These are phyloP conservation scores for Chenopodium berlandieri DNA, from an alignment of 148 eudicot genomes.

Conservation along the genomic window DNA sequence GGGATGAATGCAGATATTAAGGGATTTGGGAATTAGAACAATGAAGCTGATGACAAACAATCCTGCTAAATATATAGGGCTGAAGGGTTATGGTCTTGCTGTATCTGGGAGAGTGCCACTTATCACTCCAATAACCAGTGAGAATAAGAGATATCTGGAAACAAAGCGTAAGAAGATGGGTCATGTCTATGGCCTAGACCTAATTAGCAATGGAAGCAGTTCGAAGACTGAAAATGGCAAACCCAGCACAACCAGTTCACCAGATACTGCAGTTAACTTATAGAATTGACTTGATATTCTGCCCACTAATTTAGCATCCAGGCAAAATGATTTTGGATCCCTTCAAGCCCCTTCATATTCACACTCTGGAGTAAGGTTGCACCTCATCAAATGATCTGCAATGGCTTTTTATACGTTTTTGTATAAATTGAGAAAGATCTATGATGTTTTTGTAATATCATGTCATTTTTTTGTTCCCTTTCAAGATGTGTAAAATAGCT, in stretches of 20 bases:
- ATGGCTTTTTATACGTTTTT: conserved; percentile 11
- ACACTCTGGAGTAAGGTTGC: neutral
- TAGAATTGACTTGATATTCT: neutral
- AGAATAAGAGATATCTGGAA: conserved; percentile 80
- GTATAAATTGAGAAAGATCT: conserved; percentile 9
- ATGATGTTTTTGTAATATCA: conserved; percentile 2
- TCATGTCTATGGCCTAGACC: conserved; percentile 59
- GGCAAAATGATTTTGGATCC: neutral
- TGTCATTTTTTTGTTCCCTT: conserved; percentile 6
- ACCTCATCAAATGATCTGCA: neutral
- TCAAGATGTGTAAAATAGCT: conserved; percentile 18
- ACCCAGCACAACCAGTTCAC: conserved; percentile 9
- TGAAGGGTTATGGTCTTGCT: conserved; percentile 83
- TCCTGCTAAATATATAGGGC: conserved; percentile 76
- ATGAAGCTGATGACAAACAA: conserved; percentile 96
- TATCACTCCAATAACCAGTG: conserved; percentile 70
- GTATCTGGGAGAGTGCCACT: conserved; percentile 84
- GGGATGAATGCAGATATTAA: conserved; percentile 59
- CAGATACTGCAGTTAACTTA: conserved; percentile 2
- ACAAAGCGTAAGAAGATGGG: conserved; percentile 92
- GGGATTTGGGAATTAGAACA: conserved; percentile 81
- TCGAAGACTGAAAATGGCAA: conserved; percentile 36
- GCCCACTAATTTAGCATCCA: conserved; percentile 1
- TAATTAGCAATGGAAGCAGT: conserved; percentile 28
- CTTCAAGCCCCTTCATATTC: neutral